A percentile compares a stretch with the other conserved stretches of the same genome.
Conservation (phyloP, 495 filamentous ascomycete species). For the Neurospora sublineolata region DNA sequence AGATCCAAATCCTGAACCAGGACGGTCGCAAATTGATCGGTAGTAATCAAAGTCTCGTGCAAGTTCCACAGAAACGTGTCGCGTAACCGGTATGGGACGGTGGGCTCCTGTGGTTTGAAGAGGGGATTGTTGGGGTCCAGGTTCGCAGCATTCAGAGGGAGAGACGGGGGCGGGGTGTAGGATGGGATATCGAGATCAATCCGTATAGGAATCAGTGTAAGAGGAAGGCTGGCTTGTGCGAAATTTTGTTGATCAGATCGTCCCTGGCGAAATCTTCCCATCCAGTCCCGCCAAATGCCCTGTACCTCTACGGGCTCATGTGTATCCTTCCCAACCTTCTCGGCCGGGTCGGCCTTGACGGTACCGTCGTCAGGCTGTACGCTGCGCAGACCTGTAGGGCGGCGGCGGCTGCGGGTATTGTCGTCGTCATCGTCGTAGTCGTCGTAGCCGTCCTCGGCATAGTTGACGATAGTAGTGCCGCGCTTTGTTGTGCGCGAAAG, state of each 20-base stretch:
- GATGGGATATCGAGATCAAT: conserved; percentile 86
- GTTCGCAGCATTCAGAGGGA: conserved; percentile 52
- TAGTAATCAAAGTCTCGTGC: conserved; percentile 86
- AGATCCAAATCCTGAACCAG: conserved; percentile 93
- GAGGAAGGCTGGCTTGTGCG: conserved; percentile 72
- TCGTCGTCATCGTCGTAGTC: conserved; percentile 93
- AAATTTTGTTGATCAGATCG: conserved; percentile 64
- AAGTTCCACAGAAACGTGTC: conserved; percentile 97
- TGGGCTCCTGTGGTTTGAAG: conserved; percentile 65
- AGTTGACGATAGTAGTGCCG: conserved; percentile 91
- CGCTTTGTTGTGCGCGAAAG: conserved; percentile 84
- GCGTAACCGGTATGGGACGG: conserved; percentile 74
- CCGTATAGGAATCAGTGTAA: conserved; percentile 88
- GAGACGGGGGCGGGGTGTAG: conserved; percentile 60
- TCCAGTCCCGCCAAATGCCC: conserved; percentile 90
- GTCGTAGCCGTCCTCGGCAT: conserved; percentile 90
- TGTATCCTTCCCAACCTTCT: conserved; percentile 80
- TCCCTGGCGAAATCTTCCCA: conserved; percentile 52
- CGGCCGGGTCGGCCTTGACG: conserved; percentile 44
- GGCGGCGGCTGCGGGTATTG: conserved; percentile 62
- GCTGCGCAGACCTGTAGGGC: conserved; percentile 76
- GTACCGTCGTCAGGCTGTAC: conserved; percentile 56
- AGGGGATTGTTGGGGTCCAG: conserved; percentile 46
- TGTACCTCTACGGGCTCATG: conserved; percentile 68
- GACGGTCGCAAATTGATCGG: conserved; percentile 83